phyloP scores from a whole-genome alignment of 2,329 filamentous ascomycete genomes.

The Talaromyces amestolkiae region DNA sequence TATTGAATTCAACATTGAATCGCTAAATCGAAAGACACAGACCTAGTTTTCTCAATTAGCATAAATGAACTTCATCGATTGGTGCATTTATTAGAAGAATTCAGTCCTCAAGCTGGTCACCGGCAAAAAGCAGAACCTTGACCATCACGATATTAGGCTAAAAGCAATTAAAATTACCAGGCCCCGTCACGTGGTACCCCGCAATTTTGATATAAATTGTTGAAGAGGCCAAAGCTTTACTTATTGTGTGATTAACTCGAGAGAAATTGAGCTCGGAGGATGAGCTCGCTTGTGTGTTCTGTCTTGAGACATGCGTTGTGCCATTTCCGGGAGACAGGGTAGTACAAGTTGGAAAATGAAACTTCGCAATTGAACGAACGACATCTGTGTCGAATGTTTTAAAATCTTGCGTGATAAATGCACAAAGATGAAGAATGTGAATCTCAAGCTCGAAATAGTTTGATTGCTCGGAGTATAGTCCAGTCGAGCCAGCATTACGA shows the following conservation, averaged over 20 bases:
- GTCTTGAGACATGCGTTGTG: not conserved
- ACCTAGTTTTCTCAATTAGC: not conserved
- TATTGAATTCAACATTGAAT: not conserved
- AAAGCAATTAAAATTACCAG: not conserved
- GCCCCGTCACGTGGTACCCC: not conserved
- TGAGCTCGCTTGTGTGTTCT: not conserved
- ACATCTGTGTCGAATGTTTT: no score
- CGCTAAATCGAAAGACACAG: not conserved
- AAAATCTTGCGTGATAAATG: no score
- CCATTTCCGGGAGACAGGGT: no score
- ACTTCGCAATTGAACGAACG: no score
- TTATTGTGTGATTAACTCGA: not conserved
- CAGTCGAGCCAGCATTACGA: not conserved
- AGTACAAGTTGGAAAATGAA: no score
- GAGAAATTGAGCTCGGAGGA: not conserved
- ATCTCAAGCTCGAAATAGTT: no score
- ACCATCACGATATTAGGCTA: not conserved
- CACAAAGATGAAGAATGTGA: no score
- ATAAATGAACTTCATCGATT: not conserved
- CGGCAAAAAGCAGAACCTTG: not conserved
- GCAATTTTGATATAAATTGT: slow-evolving; percentile 2
- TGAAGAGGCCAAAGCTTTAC: not conserved
- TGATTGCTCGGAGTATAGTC: not conserved
- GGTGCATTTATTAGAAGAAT: not conserved
- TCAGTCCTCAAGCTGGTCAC: not conserved